Evolutionary conservation across 306 rosid species (phyloP), one percentile per base, ranked within the genome.

Genomic region (Prunus mongolica): DNA sequence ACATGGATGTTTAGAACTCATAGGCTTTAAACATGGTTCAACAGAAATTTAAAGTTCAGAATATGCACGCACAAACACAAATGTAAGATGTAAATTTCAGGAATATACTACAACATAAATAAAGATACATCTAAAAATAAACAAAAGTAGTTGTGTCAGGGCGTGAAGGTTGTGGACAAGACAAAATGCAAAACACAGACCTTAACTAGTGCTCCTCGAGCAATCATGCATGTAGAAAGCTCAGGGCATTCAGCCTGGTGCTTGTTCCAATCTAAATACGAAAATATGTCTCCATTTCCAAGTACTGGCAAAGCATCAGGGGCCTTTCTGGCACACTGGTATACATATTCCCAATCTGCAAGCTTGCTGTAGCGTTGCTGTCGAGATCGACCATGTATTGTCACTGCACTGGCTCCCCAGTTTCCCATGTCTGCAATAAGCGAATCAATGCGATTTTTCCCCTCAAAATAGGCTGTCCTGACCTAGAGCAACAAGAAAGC

Each of bases 321-420:
- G 51, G 93, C 91, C 73, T 87, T 84, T 78, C 76, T 82, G 49
- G 88, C 81, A 84, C 98, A 94, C 72, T 91, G 85, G 80, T 94
- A 81, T 11, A 94, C 15, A 54, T 90, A 94, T 58, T 90, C 93
- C 98, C 98, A 94, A 79, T 92, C 96, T 69, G 98, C 95, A 81
- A 90, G 98, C 92, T 94, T 94, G 92, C 97, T 92, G 81, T 94
- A 92, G 46, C 98, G 93, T 69, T 94, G 98, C 84, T 94, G 98
- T 25, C 98, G 93, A 80, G 98, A 84, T 66, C 98, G 89, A 51
- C 98, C 97, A 46, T 94, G 98, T 76, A 94, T 85, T 62, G 98
- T 90, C 65, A 94, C 87, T 3, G 93, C 96, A 81, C 87, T 82
- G n/a, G 93, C 85, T 77, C 98, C 98, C 97, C 98, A 94, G 58